These are phyloP conservation scores for Tolypocladium ophioglossoides DNA, from an alignment of 2,329 filamentous ascomycete genomes.

Conservation along the genomic window DNA sequence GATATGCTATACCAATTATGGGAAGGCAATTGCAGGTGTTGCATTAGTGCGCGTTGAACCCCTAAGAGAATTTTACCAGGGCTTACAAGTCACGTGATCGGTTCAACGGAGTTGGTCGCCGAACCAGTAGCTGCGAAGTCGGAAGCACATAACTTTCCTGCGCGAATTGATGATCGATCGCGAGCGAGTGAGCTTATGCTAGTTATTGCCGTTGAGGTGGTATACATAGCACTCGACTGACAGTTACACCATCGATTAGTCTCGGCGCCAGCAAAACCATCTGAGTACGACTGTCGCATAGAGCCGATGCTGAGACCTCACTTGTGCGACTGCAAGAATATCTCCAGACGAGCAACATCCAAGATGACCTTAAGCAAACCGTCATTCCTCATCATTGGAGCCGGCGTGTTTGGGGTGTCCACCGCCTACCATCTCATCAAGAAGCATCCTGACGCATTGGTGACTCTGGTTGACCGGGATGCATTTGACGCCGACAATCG, in stretches of 20 bases:
- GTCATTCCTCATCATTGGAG: constrained; percentile 50
- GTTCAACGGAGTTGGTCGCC: background rate
- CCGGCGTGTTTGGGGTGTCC: constrained; percentile 54
- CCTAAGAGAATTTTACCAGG: background rate
- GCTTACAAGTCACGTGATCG: background rate
- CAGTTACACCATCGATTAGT: no score
- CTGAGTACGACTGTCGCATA: background rate
- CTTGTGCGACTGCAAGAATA: background rate
- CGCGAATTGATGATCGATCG: no score
- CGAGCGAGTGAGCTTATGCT: no score
- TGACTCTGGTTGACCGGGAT: constrained; percentile 49
- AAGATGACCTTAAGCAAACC: constrained; percentile 11
- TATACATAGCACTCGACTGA: no score
- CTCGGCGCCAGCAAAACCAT: no score
- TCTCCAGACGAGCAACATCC: background rate
- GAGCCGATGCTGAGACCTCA: background rate
- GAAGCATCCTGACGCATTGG: constrained; percentile 34
- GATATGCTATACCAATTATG: background rate
- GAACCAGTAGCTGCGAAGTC: background rate
- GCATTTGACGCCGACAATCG: constrained; percentile 34
- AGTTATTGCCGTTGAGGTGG: no score
- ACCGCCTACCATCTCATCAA: constrained; percentile 53
- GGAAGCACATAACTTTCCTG: background rate
- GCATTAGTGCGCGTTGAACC: background rate
- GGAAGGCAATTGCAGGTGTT: background rate